Evolutionary conservation across 2,329 filamentous ascomycete species (phyloP), one percentile per base, ranked within the genome.

Genomic region (Cephalotrichum gorgonifer): DNA sequence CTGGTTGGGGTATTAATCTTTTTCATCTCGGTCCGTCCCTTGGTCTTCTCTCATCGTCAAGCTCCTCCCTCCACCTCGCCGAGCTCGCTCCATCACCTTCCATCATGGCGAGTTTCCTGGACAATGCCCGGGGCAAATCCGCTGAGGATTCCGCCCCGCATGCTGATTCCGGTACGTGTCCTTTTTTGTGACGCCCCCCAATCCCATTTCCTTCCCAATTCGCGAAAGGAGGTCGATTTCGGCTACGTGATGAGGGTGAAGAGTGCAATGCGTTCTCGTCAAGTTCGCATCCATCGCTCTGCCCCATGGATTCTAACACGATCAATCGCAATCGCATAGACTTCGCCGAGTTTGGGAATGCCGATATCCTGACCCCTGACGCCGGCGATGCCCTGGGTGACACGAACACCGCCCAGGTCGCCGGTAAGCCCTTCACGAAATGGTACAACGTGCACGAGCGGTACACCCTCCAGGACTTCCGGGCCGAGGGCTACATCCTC

Each of bases 401-500:
- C 43, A 12, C 28, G 11, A 41, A 15, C 41, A 48, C 51, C 6
- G 49, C 48, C 39, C 43, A 49, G 47, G 73, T 76, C 52, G 72
- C 68, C 43, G 67, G 64, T 41, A 70, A 74, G 25, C 86, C 87
- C 14, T 96, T 85, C 67, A 95, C 89, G 47, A 88, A 88, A 73
- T 98, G 93, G 93, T 98, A 97, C 72, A 88, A 89, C 50, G 74
- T 97, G 53, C 93, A 95, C 77, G 90, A 97, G 77, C 88, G 93
- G 61, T 83, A 90, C 60, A 82, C 82, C 25, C 71, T 84, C 52
- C 76, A 75, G 60, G 93, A 98, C 65, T 98, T 98, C 76, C 82
- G 82, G 69, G 78, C 84, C 59, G 93, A 98, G 71, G 85, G 86
- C 52, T 71, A 89, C 64, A 86, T 98, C 59, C 70, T 96, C 52